Conservation (phyloP, 176 grass and related monocot species). For the Triticum aestivum region IWGSC_CS_RefSeq_v2.1 NC_057805.1:330359437-330359936, state of each 20-base stretch:
- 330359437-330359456: no score
- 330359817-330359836: not conserved
- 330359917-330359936: conserved; percentile 21
- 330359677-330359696: conserved; percentile 8
- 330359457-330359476: no score
- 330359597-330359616: conserved; percentile 17
- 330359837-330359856: not conserved
- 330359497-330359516: no score
- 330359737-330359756: not conserved
- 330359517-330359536: not conserved
- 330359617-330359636: conserved; percentile 27
- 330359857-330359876: not conserved
- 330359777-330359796: conserved; percentile 7
- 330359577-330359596: no score
- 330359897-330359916: not conserved
- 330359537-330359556: conserved; percentile 25
- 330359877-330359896: not conserved
- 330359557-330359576: conserved; percentile 10
- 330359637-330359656: not conserved
- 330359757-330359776: conserved; percentile 23
- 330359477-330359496: no score
- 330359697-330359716: not conserved
- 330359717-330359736: not conserved
- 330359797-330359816: not conserved
- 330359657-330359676: conserved; percentile 5